Percentiles rank a stretch among this genome's conserved stretches.
These are phyloP conservation scores for Umbelopsis vinacea DNA, from an alignment of 192 early-diverging fungal species.

Conservation along the genomic window DNA sequence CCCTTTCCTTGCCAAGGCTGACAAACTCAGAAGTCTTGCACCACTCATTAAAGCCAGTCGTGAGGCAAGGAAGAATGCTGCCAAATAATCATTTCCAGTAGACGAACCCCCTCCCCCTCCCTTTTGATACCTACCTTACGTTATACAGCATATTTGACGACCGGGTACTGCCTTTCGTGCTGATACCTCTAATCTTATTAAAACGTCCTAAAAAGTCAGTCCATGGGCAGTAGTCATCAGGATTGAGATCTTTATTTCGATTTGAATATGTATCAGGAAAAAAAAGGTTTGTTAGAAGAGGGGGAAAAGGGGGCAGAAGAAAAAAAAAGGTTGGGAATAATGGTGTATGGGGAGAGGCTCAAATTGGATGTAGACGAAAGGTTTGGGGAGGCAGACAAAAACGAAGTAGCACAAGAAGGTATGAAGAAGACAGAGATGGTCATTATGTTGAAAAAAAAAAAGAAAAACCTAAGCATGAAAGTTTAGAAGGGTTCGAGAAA, in stretches of 20 bases:
- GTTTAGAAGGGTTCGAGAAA: conserved; percentile 7
- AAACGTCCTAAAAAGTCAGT: neutral
- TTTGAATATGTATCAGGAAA: conserved; percentile 12
- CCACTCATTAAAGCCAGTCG: conserved; percentile 66
- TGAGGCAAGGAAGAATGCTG: conserved; percentile 6
- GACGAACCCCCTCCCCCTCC: neutral
- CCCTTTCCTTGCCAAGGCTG: conserved; percentile 84
- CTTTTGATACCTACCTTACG: conserved; percentile 17
- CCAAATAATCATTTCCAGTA: neutral
- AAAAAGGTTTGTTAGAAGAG: conserved; percentile 19
- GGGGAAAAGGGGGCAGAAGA: neutral
- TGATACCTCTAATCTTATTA: conserved; percentile 16
- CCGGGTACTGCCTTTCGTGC: neutral
- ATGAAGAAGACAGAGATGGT: conserved; percentile 4
- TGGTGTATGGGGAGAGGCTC: neutral
- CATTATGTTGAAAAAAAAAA: conserved; percentile 6
- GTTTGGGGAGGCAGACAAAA: neutral
- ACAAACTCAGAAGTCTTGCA: conserved; percentile 77
- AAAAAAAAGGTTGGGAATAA: conserved; percentile 14
- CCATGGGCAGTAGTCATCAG: too few relatives aligned
- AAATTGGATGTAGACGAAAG: conserved; percentile 4
- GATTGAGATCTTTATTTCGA: conserved; percentile 14
- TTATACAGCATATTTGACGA: neutral
- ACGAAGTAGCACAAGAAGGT: conserved; percentile 15
- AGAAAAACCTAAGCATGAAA: conserved; percentile 3